A percentile compares a stretch with the other conserved stretches of the same genome.
Evolutionary conservation across 352 stramenopile genomes (phyloP).

Genomic region (Phytophthora sp.): DNA sequence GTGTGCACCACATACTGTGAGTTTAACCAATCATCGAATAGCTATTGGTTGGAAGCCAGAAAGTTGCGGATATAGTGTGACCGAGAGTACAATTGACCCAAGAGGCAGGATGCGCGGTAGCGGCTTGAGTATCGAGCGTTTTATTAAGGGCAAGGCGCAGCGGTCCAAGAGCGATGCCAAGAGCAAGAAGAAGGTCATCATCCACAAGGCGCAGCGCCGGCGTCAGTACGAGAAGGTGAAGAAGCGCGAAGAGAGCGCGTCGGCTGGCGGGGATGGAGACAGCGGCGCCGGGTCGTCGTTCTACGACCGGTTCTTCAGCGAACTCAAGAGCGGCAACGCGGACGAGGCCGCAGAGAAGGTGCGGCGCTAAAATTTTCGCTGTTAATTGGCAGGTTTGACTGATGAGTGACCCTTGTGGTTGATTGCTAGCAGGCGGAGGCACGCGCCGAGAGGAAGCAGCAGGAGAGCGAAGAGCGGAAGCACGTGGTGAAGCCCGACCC

Average conservation of each 20-base stretch:
- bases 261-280: constrained; percentile 16
- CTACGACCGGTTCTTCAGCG: constrained; percentile 82
- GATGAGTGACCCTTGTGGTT: constrained; percentile 4
- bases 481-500: constrained; percentile 64
- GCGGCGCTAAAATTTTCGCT: not conserved
- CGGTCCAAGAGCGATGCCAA: constrained; percentile 79
- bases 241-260: constrained; percentile 48
- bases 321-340: constrained; percentile 52
- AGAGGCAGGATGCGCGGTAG: constrained; percentile 77
- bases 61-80: constrained; percentile 2
- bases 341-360: constrained; percentile 37
- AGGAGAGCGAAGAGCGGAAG: constrained; percentile 27
- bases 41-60: constrained; percentile 24
- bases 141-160: constrained; percentile 87
- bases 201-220: constrained; percentile 80
- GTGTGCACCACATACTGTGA: constrained; percentile 9
- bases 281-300: constrained; percentile 55
- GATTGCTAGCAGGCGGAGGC: constrained; percentile 32
- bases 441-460: constrained; percentile 24
- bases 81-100: constrained; percentile 1
- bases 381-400: not conserved
- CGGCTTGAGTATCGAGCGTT: constrained; percentile 85
- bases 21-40: constrained; percentile 19
- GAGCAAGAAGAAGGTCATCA: constrained; percentile 85
- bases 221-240: constrained; percentile 88